Percentiles rank a stretch among this genome's conserved stretches.
phyloP scores from a whole-genome alignment of 495 filamentous ascomycete species.

The Daldinia vernicosa region DNA sequence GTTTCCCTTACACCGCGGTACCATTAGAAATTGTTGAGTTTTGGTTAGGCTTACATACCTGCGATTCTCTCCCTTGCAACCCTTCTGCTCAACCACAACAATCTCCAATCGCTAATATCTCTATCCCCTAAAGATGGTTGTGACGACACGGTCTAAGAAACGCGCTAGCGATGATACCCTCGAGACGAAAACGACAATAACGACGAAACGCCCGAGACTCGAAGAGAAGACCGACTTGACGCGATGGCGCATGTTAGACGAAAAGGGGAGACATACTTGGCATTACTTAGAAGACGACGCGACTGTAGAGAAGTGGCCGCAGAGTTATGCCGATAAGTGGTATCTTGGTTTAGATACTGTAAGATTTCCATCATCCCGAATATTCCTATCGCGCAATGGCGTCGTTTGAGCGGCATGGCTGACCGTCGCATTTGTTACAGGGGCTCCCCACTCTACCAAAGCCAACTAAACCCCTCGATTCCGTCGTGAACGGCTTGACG shows the following conservation, averaged over 20 bases:
- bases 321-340: constrained; percentile 84
- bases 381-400: constrained; percentile 10
- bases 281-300: constrained; percentile 86
- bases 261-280: constrained; percentile 89
- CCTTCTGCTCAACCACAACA: background rate
- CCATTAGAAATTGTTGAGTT: background rate
- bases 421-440: constrained; percentile 52
- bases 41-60: background rate
- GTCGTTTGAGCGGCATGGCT: background rate
- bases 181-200: constrained; percentile 33
- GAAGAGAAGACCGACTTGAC: constrained; percentile 73
- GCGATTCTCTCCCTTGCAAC: background rate
- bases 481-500: constrained; percentile 81
- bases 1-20: background rate
- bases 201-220: constrained; percentile 50
- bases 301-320: constrained; percentile 80
- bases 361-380: constrained; percentile 61
- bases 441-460: constrained; percentile 74
- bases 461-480: constrained; percentile 76
- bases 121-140: constrained; percentile 22
- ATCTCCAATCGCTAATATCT: background rate
- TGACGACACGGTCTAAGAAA: constrained; percentile 46
- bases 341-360: constrained; percentile 71
- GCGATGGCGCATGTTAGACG: constrained; percentile 85
- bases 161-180: constrained; percentile 38